These are phyloP conservation scores for Ophiocytium majus DNA, from an alignment of 352 stramenopile genomes.

Conservation along the genomic window DNA sequence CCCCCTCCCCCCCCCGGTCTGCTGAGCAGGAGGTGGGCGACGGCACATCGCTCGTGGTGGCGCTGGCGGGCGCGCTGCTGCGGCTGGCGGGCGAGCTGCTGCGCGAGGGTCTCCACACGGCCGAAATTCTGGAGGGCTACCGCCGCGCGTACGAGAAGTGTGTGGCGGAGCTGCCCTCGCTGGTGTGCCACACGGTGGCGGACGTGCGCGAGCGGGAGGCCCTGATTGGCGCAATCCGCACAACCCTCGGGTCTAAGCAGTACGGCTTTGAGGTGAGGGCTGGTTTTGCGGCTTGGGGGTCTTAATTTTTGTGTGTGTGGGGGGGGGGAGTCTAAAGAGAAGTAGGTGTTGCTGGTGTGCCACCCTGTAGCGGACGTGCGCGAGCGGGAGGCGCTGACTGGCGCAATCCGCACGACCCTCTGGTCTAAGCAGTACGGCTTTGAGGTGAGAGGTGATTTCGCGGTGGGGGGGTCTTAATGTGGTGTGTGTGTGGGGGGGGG, in stretches of 20 bases:
- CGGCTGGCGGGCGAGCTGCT: slow-evolving; percentile 77
- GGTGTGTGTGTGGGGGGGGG: too few species aligned
- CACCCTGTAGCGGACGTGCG: slow-evolving; percentile 73
- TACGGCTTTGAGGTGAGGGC: slow-evolving; percentile 74
- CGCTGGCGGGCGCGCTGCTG: slow-evolving; percentile 76
- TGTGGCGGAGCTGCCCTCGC: slow-evolving; percentile 80
- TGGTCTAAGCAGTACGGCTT: slow-evolving; percentile 96
- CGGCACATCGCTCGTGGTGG: slow-evolving; percentile 93
- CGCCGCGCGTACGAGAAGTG: slow-evolving; percentile 88
- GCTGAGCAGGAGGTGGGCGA: slow-evolving; percentile 70
- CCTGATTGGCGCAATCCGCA: slow-evolving; percentile 82
- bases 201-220: slow-evolving; percentile 72
- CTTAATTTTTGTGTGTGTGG: too few species aligned
- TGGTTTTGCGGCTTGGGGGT: too few species aligned
- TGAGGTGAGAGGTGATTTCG: slow-evolving; percentile 46
- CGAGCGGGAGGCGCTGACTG: slow-evolving; percentile 71
- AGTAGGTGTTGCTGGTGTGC: slow-evolving; percentile 81
- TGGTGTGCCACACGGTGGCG: slow-evolving; percentile 72
- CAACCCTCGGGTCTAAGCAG: slow-evolving; percentile 94
- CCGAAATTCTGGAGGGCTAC: slow-evolving; percentile 96
- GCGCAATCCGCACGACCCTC: slow-evolving; percentile 87
- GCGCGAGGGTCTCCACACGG: slow-evolving; percentile 92
- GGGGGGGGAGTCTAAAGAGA: slow-evolving; percentile 83
- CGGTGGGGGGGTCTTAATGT: too few species aligned
- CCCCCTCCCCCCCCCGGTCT: too few species aligned